phyloP scores from a whole-genome alignment of 345 rosid species.

The Isatis tinctoria region DNA sequence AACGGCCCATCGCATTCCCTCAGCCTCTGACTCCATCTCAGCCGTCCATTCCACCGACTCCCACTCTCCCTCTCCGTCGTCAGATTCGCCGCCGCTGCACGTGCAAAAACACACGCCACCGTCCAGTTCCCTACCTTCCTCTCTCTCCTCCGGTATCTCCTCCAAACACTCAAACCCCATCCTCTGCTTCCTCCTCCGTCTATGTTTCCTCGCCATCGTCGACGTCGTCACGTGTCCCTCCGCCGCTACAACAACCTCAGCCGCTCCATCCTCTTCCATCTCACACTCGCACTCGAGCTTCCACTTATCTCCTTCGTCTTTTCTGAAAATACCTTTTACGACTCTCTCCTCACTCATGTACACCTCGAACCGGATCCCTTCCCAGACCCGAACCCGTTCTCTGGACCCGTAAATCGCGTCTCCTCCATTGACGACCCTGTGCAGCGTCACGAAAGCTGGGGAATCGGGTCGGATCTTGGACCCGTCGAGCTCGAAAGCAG shows the following conservation, averaged over 20 bases:
- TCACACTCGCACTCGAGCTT: conserved; percentile 53
- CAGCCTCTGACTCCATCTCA: conserved; percentile 44
- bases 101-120: conserved; percentile 39
- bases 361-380: conserved; percentile 70
- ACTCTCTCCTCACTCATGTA: conserved; percentile 56
- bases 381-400: conserved; percentile 51
- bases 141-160: conserved; percentile 78
- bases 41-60: conserved; percentile 30
- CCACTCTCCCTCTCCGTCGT: conserved; percentile 30
- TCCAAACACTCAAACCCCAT: conserved; percentile 40
- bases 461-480: conserved; percentile 55
- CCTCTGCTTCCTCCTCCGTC: conserved; percentile 29
- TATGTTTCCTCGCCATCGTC: conserved; percentile 41
- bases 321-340: conserved; percentile 54
- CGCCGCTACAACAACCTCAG: conserved; percentile 52
- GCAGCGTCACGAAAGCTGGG: conserved; percentile 58
- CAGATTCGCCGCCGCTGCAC: conserved; percentile 29
- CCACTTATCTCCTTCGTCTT: conserved; percentile 49
- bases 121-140: conserved; percentile 33
- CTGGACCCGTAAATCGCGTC: conserved; percentile 56
- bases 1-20: conserved; percentile 68
- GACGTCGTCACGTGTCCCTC: conserved; percentile 52
- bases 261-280: conserved; percentile 29
- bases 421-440: conserved; percentile 43
- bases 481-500: conserved; percentile 52